phyloP scores from a whole-genome alignment of 2,329 filamentous ascomycete species.

The Exophiala aquamarina region DNA sequence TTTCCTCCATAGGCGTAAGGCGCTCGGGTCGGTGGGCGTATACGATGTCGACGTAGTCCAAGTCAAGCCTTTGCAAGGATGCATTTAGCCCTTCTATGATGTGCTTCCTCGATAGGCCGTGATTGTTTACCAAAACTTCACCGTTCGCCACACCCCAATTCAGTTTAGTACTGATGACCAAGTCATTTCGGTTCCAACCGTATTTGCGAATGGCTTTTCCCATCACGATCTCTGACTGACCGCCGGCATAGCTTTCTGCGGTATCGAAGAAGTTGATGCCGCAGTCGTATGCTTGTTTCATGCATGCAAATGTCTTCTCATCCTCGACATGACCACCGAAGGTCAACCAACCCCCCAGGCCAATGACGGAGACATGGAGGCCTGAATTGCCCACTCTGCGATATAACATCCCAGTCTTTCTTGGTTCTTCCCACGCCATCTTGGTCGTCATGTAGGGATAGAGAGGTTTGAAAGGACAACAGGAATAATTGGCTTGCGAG shows the following conservation, averaged over 20 bases:
- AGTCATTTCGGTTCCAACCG: conserved; percentile 58
- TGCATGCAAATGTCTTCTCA: conserved; percentile 40
- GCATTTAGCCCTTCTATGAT: conserved; percentile 65
- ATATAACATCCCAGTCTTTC: too few species aligned
- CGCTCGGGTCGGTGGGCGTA: conserved; percentile 71
- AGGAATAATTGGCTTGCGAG: too few species aligned
- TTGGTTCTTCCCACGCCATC: too few species aligned
- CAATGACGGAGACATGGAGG: too few species aligned
- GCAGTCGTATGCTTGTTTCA: conserved; percentile 56
- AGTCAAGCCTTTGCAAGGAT: conserved; percentile 61
- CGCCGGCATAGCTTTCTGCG: conserved; percentile 53
- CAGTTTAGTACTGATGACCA: conserved; percentile 54
- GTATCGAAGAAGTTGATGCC: conserved; percentile 59
- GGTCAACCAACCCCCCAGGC: too few species aligned
- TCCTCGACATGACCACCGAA: too few species aligned
- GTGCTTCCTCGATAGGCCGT: conserved; percentile 68
- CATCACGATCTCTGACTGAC: conserved; percentile 56
- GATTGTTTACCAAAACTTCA: conserved; percentile 64
- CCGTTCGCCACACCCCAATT: conserved; percentile 20
- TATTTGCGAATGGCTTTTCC: conserved; percentile 54
- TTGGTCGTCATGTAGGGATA: too few species aligned
- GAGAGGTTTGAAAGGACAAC: too few species aligned
- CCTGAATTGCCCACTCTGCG: too few species aligned
- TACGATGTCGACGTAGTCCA: conserved; percentile 69
- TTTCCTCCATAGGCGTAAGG: conserved; percentile 69